phyloP scores from a whole-genome alignment of 2,329 filamentous ascomycete genomes.

The Xenosphaeropsis pyriputrescens region DNA sequence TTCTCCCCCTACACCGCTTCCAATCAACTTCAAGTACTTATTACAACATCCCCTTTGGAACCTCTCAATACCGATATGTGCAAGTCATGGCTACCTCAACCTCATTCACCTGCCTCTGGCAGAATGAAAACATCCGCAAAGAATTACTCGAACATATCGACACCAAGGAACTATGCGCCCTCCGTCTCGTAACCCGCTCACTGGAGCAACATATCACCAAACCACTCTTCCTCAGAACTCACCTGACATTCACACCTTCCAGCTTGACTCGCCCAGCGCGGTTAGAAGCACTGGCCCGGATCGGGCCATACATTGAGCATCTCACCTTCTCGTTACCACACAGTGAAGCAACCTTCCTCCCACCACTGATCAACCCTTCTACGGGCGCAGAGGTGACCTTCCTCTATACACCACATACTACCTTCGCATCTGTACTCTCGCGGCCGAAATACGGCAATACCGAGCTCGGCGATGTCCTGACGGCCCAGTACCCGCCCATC shows the following conservation, averaged over 20 bases:
- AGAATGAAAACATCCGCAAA: constrained; percentile 13
- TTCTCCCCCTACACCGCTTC: too few species aligned
- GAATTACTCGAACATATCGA: constrained; percentile 15
- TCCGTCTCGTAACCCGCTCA: constrained; percentile 55
- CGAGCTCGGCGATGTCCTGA: constrained; percentile 67
- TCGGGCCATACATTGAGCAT: constrained; percentile 67
- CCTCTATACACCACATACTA: constrained; percentile 65
- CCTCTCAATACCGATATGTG: constrained; percentile 11
- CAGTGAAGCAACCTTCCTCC: constrained; percentile 63
- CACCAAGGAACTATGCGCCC: constrained; percentile 27
- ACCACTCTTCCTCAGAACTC: constrained; percentile 52
- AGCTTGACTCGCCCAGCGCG: constrained; percentile 63
- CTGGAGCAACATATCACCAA: constrained; percentile 57
- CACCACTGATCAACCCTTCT: constrained; percentile 66
- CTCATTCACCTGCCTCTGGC: constrained; percentile 16
- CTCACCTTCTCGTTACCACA: constrained; percentile 69
- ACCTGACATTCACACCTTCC: constrained; percentile 56
- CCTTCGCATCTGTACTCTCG: constrained; percentile 42
- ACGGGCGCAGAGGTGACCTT: constrained; percentile 70
- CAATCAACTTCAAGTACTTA: too few species aligned
- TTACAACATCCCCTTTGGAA: not conserved
- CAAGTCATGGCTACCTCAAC: constrained; percentile 18
- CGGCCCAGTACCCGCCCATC: constrained; percentile 74
- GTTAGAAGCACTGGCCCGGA: constrained; percentile 58
- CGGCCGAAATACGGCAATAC: constrained; percentile 66